phyloP scores from a whole-genome alignment of 257 asterid genomes.

The Nicotiana tomentosiformis region DNA sequence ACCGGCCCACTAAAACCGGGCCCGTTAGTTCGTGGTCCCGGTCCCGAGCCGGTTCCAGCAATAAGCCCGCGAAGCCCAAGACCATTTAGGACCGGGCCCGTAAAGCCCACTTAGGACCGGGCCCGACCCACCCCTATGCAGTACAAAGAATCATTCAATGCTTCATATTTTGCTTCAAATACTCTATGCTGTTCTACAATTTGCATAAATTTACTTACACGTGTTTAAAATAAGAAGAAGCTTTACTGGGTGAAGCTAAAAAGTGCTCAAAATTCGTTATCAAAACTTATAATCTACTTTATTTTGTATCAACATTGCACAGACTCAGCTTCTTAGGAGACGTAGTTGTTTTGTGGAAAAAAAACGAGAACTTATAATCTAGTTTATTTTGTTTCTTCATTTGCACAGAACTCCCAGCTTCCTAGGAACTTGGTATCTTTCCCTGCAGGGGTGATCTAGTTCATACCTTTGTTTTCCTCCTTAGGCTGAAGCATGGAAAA shows the following conservation, averaged over 20 bases:
- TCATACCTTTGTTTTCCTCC: conserved; percentile 54
- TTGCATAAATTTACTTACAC: neutral
- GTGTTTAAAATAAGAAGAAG: neutral
- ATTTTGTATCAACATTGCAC: neutral
- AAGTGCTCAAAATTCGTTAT: neutral
- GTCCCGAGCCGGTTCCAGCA: too few relatives aligned
- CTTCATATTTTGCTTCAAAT: neutral
- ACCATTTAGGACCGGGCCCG: too few relatives aligned
- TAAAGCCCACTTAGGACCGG: too few relatives aligned
- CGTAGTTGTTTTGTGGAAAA: neutral
- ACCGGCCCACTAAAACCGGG: too few relatives aligned
- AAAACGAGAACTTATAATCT: neutral
- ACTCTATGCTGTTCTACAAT: neutral
- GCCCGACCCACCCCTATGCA: too few relatives aligned
- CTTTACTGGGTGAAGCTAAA: neutral
- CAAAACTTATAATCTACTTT: neutral
- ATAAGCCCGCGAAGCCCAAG: too few relatives aligned
- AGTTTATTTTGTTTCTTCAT: neutral
- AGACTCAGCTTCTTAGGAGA: neutral
- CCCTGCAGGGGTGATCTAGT: neutral
- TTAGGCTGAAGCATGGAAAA: conserved; percentile 48
- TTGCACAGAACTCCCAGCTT: neutral
- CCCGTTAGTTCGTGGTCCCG: too few relatives aligned
- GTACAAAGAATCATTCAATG: neutral
- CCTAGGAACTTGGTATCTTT: neutral